Evolutionary conservation across 768 basidiomycete genomes (phyloP), one percentile per base, ranked within the genome.

Genomic region (Leccinum arenicola): DNA sequence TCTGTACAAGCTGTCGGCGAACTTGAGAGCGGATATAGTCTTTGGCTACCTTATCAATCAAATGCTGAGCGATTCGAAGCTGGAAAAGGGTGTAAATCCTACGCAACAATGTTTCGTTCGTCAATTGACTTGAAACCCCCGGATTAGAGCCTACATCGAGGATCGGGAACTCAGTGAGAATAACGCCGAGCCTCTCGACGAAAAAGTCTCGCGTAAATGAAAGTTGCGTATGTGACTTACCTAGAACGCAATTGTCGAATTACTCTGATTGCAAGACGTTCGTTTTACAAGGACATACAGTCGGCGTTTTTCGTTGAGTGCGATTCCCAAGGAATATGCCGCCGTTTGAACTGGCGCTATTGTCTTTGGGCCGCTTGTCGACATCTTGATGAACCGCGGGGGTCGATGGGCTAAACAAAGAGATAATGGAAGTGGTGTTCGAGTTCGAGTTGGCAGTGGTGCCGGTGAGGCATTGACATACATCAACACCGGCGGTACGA

Each of bases 11-110:
- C 90, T 93, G 80, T 98, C 97, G 55, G 96, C 96, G 68, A 99
- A 99, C 27, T 27, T 27, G 27, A 27, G 27, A 27, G 27, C 96
- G 89, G 63, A 92, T 89, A 76, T 98, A 98, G 74, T 99, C 97
- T 73, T 98, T 98, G 49, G 90, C 93, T 58, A 99, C 91, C 40
- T 95, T 92, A 75, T 97, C 95, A 67, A 98, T 97, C 54, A 99
- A 80, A 83, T 99, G 97, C 45, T 89, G 83, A 2, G 92, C 92
- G 1, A 96, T 99, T 64, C 96, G 89, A 60, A 99, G 85, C 72
- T 99, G 97, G 80, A 80, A 99, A 99, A 3, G 97, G 97, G 73
- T 99, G 97, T 9, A 99, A 81, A 71, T 98, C 96, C 81, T 85
- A 68, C 4, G 47, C 57, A 54, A 56, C 40, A 25, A 55, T 10